Evolutionary conservation across 2,329 filamentous ascomycete genomes (phyloP).

Genomic region (Sporothrix euskadiensis): DNA sequence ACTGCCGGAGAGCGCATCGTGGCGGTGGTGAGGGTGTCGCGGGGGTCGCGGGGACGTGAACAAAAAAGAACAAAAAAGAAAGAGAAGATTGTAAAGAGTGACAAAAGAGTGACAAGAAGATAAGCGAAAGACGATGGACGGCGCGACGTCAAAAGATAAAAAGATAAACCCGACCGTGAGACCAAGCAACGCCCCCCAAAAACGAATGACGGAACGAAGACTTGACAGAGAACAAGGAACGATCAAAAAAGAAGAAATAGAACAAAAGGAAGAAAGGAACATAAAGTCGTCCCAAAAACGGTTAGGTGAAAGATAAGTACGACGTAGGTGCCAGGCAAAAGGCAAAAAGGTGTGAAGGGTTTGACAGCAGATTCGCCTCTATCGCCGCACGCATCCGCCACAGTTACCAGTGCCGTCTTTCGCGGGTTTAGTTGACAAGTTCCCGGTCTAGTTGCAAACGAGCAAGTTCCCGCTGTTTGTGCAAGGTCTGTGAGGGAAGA

Average conservation of each 20-base stretch:
- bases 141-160: neutral
- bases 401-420: no score
- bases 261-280: neutral
- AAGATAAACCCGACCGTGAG: neutral
- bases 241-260: neutral
- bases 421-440: neutral
- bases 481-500: neutral
- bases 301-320: neutral
- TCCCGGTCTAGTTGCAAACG: neutral
- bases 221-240: neutral
- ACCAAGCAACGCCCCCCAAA: neutral
- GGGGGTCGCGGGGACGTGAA: neutral
- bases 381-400: no score
- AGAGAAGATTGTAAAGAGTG: neutral
- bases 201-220: neutral
- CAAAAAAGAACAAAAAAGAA: neutral
- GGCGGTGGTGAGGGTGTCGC: neutral
- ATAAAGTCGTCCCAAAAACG: neutral
- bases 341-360: neutral
- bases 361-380: neutral
- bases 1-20: conserved; percentile 1
- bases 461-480: neutral
- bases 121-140: neutral
- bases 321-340: neutral
- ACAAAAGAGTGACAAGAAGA: neutral